A percentile compares a stretch with the other conserved stretches of the same genome.
These are phyloP conservation scores for Psophocarpus tetragonolobus DNA, from an alignment of 306 rosid species.

Conservation along the genomic window DNA sequence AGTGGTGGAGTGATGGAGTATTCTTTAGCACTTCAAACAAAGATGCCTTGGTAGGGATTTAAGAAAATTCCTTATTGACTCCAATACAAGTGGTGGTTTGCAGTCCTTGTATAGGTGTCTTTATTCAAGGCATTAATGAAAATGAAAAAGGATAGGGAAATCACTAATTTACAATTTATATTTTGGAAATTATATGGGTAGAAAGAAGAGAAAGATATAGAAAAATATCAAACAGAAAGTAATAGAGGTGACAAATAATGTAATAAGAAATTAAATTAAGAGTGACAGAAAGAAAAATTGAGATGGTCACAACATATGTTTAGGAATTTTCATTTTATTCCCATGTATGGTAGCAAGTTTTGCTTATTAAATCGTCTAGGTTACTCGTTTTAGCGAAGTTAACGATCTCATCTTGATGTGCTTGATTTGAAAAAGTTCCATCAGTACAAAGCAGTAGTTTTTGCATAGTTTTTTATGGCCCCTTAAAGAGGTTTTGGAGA, in stretches of 20 bases:
- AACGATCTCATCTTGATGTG: constrained; percentile 6
- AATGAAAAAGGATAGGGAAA: constrained; percentile 65
- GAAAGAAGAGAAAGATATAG: too few species aligned
- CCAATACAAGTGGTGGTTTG: constrained; percentile 91
- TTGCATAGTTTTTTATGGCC: too few species aligned
- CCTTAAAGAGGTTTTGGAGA: neutral
- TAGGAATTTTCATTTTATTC: neutral
- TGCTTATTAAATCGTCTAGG: constrained; percentile 59
- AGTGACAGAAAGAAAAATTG: too few species aligned
- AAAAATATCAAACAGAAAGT: too few species aligned
- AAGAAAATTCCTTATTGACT: constrained; percentile 70
- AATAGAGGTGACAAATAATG: too few species aligned
- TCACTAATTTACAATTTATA: constrained; percentile 67
- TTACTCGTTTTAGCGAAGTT: constrained; percentile 62
- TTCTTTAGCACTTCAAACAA: constrained; percentile 59
- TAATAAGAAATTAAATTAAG: too few species aligned
- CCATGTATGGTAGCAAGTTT: constrained; percentile 60
- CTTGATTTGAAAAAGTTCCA: constrained; percentile 61
- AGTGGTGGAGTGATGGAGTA: constrained; percentile 51
- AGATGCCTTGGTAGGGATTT: constrained; percentile 81
- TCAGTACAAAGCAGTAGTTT: constrained; percentile 57
- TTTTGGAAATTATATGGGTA: neutral
- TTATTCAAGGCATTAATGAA: constrained; percentile 82
- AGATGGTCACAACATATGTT: too few species aligned
- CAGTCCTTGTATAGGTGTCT: constrained; percentile 74